Percentiles rank a stretch among this genome's conserved stretches.
Evolutionary conservation across 2,329 filamentous ascomycete genomes (phyloP).

Genomic region (Exophiala sideris): DNA sequence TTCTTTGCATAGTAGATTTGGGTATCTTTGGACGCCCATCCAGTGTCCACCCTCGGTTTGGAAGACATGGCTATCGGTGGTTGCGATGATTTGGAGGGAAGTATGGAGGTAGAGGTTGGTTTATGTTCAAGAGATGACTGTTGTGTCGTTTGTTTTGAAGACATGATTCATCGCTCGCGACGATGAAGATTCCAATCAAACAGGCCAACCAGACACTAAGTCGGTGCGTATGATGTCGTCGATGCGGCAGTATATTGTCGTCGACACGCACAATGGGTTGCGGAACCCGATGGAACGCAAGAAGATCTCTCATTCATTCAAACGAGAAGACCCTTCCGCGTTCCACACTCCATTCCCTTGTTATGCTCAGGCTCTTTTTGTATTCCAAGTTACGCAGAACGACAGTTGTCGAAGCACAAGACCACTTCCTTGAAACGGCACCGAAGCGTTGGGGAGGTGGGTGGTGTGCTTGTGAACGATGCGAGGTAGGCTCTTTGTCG

Average conservation of each 20-base stretch:
- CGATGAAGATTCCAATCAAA: slow-evolving; percentile 4
- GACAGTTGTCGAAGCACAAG: slow-evolving; percentile 18
- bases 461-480: slow-evolving; percentile 6
- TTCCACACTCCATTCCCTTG: slow-evolving; percentile 45
- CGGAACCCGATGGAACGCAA: slow-evolving; percentile 52
- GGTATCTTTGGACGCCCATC: slow-evolving; percentile 31
- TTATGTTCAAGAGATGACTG: slow-evolving; percentile 38
- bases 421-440: slow-evolving; percentile 21
- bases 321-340: slow-evolving; percentile 49
- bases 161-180: slow-evolving; percentile 28
- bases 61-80: slow-evolving; percentile 21
- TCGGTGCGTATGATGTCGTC: slow-evolving; percentile 1
- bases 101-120: slow-evolving; percentile 35
- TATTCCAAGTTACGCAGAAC: slow-evolving; percentile 7
- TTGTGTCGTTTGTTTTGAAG: slow-evolving; percentile 20
- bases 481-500: slow-evolving; percentile 6
- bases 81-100: slow-evolving; percentile 35
- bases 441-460: slow-evolving; percentile 16
- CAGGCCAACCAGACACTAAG: slow-evolving; percentile 1
- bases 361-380: slow-evolving; percentile 9
- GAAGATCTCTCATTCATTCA: slow-evolving; percentile 44
- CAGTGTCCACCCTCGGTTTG: slow-evolving; percentile 16
- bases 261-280: slow-evolving; percentile 34
- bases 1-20: slow-evolving; percentile 44
- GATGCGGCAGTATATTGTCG: background rate